Evolutionary conservation across 2,329 filamentous ascomycete species (phyloP).

Genomic region (Trichophyton equinum): DNA sequence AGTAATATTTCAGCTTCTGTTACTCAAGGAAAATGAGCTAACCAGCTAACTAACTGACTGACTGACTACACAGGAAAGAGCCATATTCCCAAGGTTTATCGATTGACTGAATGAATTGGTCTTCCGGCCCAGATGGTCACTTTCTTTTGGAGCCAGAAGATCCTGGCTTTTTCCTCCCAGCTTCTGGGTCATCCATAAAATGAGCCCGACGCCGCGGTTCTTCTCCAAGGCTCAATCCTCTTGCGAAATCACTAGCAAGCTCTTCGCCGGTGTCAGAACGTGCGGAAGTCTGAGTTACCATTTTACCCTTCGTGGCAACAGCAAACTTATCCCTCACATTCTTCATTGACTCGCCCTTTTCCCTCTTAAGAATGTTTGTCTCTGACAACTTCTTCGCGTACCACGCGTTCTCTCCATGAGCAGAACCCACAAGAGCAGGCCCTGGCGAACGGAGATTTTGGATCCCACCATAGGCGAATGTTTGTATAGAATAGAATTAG

Average conservation of each 20-base stretch:
- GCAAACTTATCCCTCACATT: background rate
- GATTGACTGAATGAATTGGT: too few species aligned
- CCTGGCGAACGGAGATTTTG: constrained; percentile 7
- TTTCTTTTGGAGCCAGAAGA: too few species aligned
- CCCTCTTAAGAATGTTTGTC: background rate
- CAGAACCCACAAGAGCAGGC: constrained; percentile 2
- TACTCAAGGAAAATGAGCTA: too few species aligned
- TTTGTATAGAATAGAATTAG: background rate
- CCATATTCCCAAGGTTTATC: too few species aligned
- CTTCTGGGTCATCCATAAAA: too few species aligned
- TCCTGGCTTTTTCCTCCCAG: too few species aligned
- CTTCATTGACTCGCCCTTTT: background rate
- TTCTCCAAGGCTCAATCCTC: background rate
- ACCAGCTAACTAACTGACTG: too few species aligned
- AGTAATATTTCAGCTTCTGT: too few species aligned
- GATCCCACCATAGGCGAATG: background rate
- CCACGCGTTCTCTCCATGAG: background rate
- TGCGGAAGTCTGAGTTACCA: background rate
- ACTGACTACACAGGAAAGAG: too few species aligned
- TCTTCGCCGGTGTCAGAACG: background rate
- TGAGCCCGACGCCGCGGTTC: too few species aligned
- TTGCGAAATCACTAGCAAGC: background rate
- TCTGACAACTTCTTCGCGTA: background rate
- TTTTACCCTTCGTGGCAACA: background rate
- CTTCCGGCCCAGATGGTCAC: too few species aligned